Percentiles rank a stretch among this genome's conserved stretches.
These are phyloP conservation scores for Fraxinus latifolia DNA, from an alignment of 305 asterid species.

Conservation along the genomic window DNA sequence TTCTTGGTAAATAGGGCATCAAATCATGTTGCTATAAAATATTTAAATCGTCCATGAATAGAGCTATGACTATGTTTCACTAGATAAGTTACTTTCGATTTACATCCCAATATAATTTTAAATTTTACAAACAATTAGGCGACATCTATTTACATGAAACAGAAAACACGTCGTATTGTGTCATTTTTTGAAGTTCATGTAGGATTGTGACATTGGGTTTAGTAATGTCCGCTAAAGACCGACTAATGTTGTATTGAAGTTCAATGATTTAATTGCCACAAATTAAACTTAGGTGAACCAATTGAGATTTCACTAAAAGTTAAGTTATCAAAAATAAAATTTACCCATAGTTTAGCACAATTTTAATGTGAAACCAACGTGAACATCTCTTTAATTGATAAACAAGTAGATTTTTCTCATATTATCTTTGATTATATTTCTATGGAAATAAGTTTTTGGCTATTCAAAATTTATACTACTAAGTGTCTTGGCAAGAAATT, in stretches of 20 bases:
- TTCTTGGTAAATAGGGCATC: background rate
- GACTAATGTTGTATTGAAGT: background rate
- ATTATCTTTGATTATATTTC: too few relatives aligned
- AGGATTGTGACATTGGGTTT: background rate
- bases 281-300: too few relatives aligned
- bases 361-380: background rate
- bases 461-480: background rate
- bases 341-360: background rate
- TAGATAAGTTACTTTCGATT: background rate
- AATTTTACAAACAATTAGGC: too few relatives aligned
- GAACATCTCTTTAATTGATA: background rate
- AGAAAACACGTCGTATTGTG: background rate
- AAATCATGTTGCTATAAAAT: background rate
- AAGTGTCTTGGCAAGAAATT: background rate
- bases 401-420: too few relatives aligned
- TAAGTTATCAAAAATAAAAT: too few relatives aligned
- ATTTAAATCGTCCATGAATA: too few relatives aligned
- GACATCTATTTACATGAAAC: background rate
- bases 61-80: background rate
- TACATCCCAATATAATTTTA: background rate
- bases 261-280: background rate
- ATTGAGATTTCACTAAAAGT: background rate
- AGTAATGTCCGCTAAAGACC: background rate
- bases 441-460: background rate
- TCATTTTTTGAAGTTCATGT: too few relatives aligned